Conservation (phyloP, 1,139 yeast species). For the Tardiomyces depauwii region DNA sequence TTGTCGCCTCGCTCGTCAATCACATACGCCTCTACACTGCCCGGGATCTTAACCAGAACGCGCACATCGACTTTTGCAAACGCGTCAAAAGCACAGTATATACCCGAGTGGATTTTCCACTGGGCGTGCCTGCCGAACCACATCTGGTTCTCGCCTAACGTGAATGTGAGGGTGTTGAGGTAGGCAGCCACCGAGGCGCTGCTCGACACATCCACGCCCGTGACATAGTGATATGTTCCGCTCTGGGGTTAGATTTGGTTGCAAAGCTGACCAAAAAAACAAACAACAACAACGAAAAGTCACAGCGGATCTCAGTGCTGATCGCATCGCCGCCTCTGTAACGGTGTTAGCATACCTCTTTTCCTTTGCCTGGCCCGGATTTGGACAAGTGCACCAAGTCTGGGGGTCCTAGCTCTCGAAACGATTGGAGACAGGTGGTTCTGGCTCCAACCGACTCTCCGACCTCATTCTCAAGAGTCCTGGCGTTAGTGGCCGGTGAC, state of each 20-base stretch:
- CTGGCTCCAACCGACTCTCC: conserved; percentile 44
- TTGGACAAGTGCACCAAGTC: conserved; percentile 69
- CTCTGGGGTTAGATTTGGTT: conserved; percentile 10
- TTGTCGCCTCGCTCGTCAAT: conserved; percentile 43
- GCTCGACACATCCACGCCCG: conserved; percentile 53
- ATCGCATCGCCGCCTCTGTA: no score
- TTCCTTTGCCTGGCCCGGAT: conserved; percentile 19
- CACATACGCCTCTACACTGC: conserved; percentile 70
- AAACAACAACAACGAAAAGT: no score
- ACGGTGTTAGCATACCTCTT: conserved; percentile 21
- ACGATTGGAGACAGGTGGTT: conserved; percentile 33
- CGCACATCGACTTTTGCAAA: conserved; percentile 61
- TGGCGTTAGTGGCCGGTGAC: no score
- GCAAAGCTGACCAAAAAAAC: no score
- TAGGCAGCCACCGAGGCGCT: conserved; percentile 58
- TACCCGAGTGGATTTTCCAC: conserved; percentile 69
- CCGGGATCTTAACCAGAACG: conserved; percentile 59
- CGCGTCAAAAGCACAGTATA: conserved; percentile 56
- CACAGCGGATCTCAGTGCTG: no score
- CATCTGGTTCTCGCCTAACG: conserved; percentile 48
- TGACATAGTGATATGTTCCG: conserved; percentile 58
- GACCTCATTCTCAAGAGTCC: conserved; percentile 37
- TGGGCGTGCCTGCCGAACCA: conserved; percentile 67
- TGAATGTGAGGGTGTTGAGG: conserved; percentile 57
- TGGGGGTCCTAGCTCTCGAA: conserved; percentile 71